Conservation (phyloP, 352 stramenopile species). For the Phytopythium boreale region DNA sequence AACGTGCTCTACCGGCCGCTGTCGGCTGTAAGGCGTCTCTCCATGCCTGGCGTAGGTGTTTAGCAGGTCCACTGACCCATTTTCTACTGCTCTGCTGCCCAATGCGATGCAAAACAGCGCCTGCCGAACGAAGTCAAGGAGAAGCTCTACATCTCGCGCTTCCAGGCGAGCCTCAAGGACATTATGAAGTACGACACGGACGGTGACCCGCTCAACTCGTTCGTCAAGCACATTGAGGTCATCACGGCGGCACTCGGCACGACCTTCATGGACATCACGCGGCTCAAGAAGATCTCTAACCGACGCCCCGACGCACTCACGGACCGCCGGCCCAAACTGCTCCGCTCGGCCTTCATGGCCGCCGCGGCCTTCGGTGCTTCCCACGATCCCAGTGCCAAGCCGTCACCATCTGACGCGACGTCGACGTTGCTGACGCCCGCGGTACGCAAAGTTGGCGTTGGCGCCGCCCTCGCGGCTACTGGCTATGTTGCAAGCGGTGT, state of each 20-base stretch:
- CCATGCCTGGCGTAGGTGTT: not conserved
- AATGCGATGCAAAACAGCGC: conserved; percentile 19
- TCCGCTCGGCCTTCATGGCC: not conserved
- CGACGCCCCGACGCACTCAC: conserved; percentile 20
- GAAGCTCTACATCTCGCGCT: conserved; percentile 62
- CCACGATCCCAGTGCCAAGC: not conserved
- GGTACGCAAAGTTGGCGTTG: not conserved
- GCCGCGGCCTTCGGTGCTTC: not conserved
- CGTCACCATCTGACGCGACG: not conserved
- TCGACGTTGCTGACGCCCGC: not conserved
- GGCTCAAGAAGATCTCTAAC: conserved; percentile 53
- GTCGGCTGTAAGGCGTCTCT: conserved; percentile 36
- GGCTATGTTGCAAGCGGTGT: not conserved
- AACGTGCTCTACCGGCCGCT: conserved; percentile 49
- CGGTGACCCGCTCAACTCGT: conserved; percentile 60
- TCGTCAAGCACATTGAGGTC: conserved; percentile 69
- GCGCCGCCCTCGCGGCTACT: not conserved
- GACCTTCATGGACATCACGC: conserved; percentile 52
- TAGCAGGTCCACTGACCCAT: not conserved
- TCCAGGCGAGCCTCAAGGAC: conserved; percentile 62
- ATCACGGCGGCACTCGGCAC: conserved; percentile 58
- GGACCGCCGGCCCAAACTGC: conserved; percentile 11
- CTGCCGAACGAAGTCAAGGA: conserved; percentile 77
- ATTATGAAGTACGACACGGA: conserved; percentile 83
- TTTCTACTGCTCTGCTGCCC: not conserved